Evolutionary conservation across 495 filamentous ascomycete species (phyloP), one percentile per base, ranked within the genome.

Genomic region (Talaromyces nanjingensis): DNA sequence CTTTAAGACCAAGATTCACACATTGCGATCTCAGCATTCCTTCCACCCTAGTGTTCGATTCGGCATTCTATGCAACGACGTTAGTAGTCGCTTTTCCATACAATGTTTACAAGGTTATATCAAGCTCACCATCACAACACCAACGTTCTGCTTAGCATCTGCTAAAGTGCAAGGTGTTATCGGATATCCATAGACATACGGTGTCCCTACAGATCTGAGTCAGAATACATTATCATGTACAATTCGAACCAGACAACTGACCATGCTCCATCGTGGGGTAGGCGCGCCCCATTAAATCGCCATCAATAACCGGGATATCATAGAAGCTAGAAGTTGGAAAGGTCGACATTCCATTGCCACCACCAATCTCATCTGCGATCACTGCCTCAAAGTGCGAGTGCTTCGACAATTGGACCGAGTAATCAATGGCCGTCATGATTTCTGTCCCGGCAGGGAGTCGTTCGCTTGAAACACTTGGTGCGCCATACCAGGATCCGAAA

Each of bases 261-360:
- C 70, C 65, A 63, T 72, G 68, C 33, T 68, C 68, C 59, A 72
- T 64, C 2, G 73, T 73, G 11, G 72, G 72, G 64, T 68, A 73
- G 2, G 71, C 73, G 4, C 73, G 65, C 0, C 75, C 76, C 75
- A 78, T 77, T 25, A 73, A 66, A 62, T 78, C 76, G 2, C 72
- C 76, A 64, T 78, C 76, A 8, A 78, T 65, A 7, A 76, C 70
- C 2, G 76, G 75, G 24, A 69, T 62, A 57, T 74, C 71, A 55
- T 69, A 71, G 33, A 65, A 62, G 8, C 69, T 67, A 16, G 67
- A 67, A 0, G 67, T 63, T 4, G 73, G 65, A 59, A 78, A 70
- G 34, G 73, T 71, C n/a, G 69, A 67, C 55, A 78, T 45, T 0
- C 76, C 76, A 70, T 78, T 78, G 2, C 68, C 73, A 29, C 76